These are phyloP conservation scores for Cyclostephanos invisitatus DNA, from an alignment of 108 stramenopile genomes.

Conservation along the genomic window DNA sequence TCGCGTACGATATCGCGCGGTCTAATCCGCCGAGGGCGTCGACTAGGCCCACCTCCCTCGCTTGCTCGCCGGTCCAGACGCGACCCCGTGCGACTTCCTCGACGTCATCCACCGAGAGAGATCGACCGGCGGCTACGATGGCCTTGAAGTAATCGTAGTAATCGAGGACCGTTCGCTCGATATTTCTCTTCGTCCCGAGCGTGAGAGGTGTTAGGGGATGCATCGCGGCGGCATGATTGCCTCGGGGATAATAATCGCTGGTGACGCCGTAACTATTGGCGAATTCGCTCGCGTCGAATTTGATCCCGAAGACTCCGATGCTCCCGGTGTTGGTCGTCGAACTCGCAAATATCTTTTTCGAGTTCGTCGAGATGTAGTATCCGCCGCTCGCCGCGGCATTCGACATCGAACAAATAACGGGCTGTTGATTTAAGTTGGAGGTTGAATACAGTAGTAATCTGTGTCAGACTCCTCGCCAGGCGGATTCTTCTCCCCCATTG, in stretches of 20 bases:
- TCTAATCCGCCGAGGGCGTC: constrained; percentile 75
- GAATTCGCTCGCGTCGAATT: constrained; percentile 64
- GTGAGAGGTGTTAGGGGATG: constrained; percentile 66
- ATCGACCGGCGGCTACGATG: constrained; percentile 61
- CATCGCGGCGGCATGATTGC: constrained; percentile 54
- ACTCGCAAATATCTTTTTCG: constrained; percentile 68
- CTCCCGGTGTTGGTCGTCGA: constrained; percentile 76
- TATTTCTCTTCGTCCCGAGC: constrained; percentile 55
- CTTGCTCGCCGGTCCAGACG: constrained; percentile 81
- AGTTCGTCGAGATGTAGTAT: constrained; percentile 71
- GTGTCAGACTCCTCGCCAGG: not conserved
- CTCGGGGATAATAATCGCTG: constrained; percentile 57
- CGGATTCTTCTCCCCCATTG: not conserved
- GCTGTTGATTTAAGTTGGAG: constrained; percentile 12
- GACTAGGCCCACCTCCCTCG: constrained; percentile 64
- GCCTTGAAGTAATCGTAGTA: constrained; percentile 72
- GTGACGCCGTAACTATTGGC: constrained; percentile 65
- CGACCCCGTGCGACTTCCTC: constrained; percentile 64
- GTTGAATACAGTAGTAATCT: not conserved
- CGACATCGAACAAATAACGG: constrained; percentile 68
- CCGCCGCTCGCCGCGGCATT: constrained; percentile 81
- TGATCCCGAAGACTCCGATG: constrained; percentile 77
- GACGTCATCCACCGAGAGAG: constrained; percentile 52
- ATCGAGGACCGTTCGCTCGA: constrained; percentile 48
- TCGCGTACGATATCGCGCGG: constrained; percentile 70